Evolutionary conservation across 2,329 filamentous ascomycete genomes (phyloP), one percentile per base, ranked within the genome.

Genomic region (Pseudogymnoascus pannorum): DNA sequence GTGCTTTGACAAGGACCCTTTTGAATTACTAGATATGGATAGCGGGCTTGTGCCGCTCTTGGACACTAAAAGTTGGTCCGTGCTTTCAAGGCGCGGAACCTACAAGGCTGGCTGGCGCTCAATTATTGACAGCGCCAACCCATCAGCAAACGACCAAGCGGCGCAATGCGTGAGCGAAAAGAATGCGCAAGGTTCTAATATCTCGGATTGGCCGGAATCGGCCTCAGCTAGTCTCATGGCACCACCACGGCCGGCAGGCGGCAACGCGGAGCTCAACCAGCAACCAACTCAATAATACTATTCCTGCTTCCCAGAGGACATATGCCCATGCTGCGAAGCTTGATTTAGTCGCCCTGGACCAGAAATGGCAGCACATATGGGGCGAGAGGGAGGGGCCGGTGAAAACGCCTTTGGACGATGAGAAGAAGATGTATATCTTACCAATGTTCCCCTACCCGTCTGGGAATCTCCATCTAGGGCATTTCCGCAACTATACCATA

Each of bases 361-460:
- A 58, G 42, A 69, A 71, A 67, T 72, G 70, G 69, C 68, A 64
- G 18, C 14, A 35, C 7, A 58, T 57, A 61, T 71, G 70, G 68
- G 29, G 57, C 14, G 26, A 51, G 12, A 20, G 26, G 5, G 57
- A 57, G n/a, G 36, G 20, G 2, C 5, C 11, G 22, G 36, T 35
- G 29, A 20, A 20, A 36, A 26, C 38, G 2, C 22, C 24, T 7
- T 12, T 24, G 31, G 54, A 62, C 20, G 57, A 58, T 36, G 57
- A 58, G 57, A 58, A 58, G 31, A 74, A 75, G 62, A 80, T 79
- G 73, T 96, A 93, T 72, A 84, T 96, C 64, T 79, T 96, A 60
- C 87, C 92, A 66, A 96, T 96, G 92, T 96, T 96, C 71, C 92
- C 92, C 0, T 96, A 96, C 72, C 92, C 92, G 1, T 96, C 92